Base-by-base conservation (phyloP, 78 protist species). In the Chrysochromulina tobinii region DNA sequence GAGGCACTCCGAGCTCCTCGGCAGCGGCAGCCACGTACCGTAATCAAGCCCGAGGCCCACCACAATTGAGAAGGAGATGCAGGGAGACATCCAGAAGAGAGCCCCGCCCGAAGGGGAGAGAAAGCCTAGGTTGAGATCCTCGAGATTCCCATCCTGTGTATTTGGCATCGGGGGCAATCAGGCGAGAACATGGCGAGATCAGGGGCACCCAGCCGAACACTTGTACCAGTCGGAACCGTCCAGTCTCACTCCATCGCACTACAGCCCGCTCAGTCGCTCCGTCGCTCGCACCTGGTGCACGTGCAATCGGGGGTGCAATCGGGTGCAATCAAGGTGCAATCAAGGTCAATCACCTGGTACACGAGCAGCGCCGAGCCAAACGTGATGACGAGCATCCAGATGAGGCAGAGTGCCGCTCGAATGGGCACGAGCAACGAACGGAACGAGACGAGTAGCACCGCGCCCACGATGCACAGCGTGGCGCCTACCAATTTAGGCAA, bases 41-140 rank as follows among this genome's bases (percentile, higher is more conserved):
- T 95, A 95, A 72, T 95, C 97, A 55, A 94, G 79, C 38, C 83
- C 93, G 23, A 95, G 86, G 25, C 97, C 97, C 58, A 94, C 91
- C 8, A 94, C 25, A 75, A 94, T 58, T 4, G 89, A 18, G 91
- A 93, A 92, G 61, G 61, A 53, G 90, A 94, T 55, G 27, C 93
- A 14, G 21, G 96, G 95, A 15, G 83, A 2, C 86, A 92, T 48
- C 96, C 94, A 95, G 68, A 2, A 1, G 67, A 95, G 57, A 51
- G 88, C 69, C 66, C 55, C 91, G 48, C 55, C 51, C 25, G 7
- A 9, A 14, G n/a, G 64, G 25, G 7, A 20, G 72, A 92, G 21
- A 61, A 68, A 12, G 58, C 53, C 20, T n/a, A 50, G 0, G 48
- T n/a, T 38, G 38, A 6, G 50, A 66, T 90, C 27, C 50, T 57